Evolutionary conservation across 768 basidiomycete genomes (phyloP), one percentile per base, ranked within the genome.

Genomic region (Mycena rosella): DNA sequence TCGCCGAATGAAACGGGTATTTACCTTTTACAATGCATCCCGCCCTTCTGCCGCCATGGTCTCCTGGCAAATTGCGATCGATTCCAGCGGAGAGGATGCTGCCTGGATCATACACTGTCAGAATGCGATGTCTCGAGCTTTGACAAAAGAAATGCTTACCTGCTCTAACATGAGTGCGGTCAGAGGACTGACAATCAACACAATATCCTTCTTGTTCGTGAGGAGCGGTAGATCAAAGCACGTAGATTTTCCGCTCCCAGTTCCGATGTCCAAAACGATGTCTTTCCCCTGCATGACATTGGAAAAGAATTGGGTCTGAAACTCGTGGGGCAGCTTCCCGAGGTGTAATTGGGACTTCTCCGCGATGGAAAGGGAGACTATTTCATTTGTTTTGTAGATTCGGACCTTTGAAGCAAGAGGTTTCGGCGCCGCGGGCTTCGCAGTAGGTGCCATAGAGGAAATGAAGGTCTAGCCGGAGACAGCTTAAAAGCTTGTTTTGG

Each of bases 261-360:
- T 63, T 18, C 62, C 53, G 42, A 54, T 24, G 34, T 63, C 62
- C 32, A 56, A 20, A 6, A 63, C 26, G 14, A 63, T 26, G 30
- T 63, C 53, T 1, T 22, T 42, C n/a, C 62, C 62, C 29, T 63
- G 44, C 53, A 63, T 63, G 53, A 63, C 62, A 53, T 55, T 55
- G 42, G 44, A 55, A n/a, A 55, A 55, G 10, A 63, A 63, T 7
- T 20, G 15, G 18, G 0, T 45, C 15, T 63, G 62, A 17, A 55
- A 55, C 22, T 10, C 18, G 11, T 63, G n/a, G 10, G 62, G 62
- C 7, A 45, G 55, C 62, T 48, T 63, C 17, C 53, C 62, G 17
- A 55, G 42, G 11, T n/a, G 22, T 22, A 26, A 34, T 9, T 29
- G 22, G 30, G 38, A 3, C 42, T 15, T 40, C 10, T 13, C 17